A percentile compares a stretch with the other conserved stretches of the same genome.
These are phyloP conservation scores for Pyricularia sp. DNA, from an alignment of 2,329 filamentous ascomycete species.

Conservation along the genomic window DNA sequence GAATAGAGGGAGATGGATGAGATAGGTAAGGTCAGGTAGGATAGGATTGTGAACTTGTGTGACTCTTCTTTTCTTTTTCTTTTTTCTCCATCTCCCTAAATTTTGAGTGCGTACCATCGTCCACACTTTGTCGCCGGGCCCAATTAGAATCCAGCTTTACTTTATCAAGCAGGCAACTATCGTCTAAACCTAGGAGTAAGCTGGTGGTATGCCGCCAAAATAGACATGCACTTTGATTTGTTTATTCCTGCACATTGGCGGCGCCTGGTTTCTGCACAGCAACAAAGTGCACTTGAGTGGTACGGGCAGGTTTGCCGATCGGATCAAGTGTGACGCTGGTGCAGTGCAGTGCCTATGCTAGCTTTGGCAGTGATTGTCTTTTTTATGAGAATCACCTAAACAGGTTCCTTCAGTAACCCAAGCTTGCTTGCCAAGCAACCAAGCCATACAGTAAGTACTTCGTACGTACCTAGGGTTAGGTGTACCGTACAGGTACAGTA, in stretches of 20 bases:
- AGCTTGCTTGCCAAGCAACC: neutral
- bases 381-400: neutral
- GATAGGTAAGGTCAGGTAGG: neutral
- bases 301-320: neutral
- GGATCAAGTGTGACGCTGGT: neutral
- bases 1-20: neutral
- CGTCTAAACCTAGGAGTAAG: neutral
- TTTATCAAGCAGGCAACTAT: neutral
- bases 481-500: too few species aligned
- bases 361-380: neutral
- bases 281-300: neutral
- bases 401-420: neutral
- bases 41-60: constrained; percentile 4
- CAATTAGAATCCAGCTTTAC: neutral
- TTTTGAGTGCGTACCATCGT: neutral
- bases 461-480: too few species aligned
- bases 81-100: neutral
- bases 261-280: neutral
- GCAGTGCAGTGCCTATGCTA: neutral
- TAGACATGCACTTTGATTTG: neutral
- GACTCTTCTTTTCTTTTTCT: neutral
- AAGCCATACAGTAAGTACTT: too few species aligned
- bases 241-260: neutral
- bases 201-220: neutral
- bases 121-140: neutral